Percentiles rank a stretch among this genome's conserved stretches.
phyloP scores from a whole-genome alignment of 148 eudicot species.

The Agrostemma githago region DNA sequence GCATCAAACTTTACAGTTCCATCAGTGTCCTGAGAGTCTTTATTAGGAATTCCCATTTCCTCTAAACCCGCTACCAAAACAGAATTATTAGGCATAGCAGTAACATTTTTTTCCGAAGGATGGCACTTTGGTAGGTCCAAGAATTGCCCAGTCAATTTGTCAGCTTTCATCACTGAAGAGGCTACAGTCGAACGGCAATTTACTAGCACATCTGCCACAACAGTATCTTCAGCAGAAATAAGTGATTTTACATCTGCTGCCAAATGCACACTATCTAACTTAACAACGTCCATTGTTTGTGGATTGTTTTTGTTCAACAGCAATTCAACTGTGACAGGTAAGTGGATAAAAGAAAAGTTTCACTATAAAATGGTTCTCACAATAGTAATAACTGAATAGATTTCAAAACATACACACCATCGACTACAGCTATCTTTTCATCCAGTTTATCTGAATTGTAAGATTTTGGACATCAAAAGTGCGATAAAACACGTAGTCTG shows the following conservation, averaged over 20 bases:
- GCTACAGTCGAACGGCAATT: conserved; percentile 7
- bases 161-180: conserved; percentile 12
- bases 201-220: conserved; percentile 18
- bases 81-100: conserved; percentile 13
- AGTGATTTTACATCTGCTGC: conserved; percentile 17
- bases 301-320: conserved; percentile 52
- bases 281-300: conserved; percentile 21
- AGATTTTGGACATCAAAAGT: conserved; percentile 56
- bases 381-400: conserved; percentile 21
- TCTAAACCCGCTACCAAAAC: background rate
- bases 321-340: conserved; percentile 51
- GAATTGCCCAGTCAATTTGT: conserved; percentile 13
- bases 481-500: conserved; percentile 66
- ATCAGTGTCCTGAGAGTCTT: background rate
- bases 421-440: conserved; percentile 40
- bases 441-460: conserved; percentile 54
- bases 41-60: background rate
- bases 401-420: conserved; percentile 42
- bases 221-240: conserved; percentile 15
- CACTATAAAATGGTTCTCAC: conserved; percentile 16
- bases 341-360: conserved; percentile 28
- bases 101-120: conserved; percentile 11
- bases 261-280: conserved; percentile 24
- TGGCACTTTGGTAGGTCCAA: conserved; percentile 6
- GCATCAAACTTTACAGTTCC: background rate